Evolutionary conservation across 139 green algal genomes (phyloP), one percentile per base, ranked within the genome.

Genomic region (Chlamydomonas eustigma): DNA sequence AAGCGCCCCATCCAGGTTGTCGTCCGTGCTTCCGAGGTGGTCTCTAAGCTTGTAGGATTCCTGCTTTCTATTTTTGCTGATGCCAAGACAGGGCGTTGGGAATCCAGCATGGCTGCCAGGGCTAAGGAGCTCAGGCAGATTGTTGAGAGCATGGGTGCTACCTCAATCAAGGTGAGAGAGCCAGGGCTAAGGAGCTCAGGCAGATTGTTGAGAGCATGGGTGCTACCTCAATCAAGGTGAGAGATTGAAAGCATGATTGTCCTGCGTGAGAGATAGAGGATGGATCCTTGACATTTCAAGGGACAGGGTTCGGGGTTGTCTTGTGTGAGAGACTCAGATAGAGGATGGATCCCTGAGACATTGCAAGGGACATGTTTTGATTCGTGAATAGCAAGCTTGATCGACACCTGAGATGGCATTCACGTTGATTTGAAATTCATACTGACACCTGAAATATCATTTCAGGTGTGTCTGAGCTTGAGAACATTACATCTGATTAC

Each of bases 201-300:
- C 50, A 52, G 31, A 85, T 87, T 72, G 58, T 85, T 0, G 78
- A 89, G 74, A 44, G 39, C 6, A 71, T 87, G 71, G 84, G 84
- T 1, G 79, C 84, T 1, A 78, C 84, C 0, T 87, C 75, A 64
- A 76, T 89, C 39, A 89, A 88, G 78, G 80, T 87, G n/a, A n/a
- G n/a, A n/a, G n/a, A n/a, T n/a, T n/a, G n/a, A n/a, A n/a, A n/a
- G n/a, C n/a, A n/a, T n/a, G n/a, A n/a, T n/a, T n/a, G n/a, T n/a
- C n/a, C n/a, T n/a, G n/a, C n/a, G n/a, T n/a, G n/a, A n/a, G n/a
- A n/a, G n/a, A n/a, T n/a, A n/a, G n/a, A n/a, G n/a, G n/a, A n/a
- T n/a, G n/a, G n/a, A n/a, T n/a, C n/a, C n/a, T n/a, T n/a, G n/a
- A n/a, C n/a, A n/a, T n/a, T n/a, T n/a, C n/a, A n/a, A n/a, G n/a